Base-by-base conservation (phyloP, 768 basidiomycete species). In the Mycena vitilis region DNA sequence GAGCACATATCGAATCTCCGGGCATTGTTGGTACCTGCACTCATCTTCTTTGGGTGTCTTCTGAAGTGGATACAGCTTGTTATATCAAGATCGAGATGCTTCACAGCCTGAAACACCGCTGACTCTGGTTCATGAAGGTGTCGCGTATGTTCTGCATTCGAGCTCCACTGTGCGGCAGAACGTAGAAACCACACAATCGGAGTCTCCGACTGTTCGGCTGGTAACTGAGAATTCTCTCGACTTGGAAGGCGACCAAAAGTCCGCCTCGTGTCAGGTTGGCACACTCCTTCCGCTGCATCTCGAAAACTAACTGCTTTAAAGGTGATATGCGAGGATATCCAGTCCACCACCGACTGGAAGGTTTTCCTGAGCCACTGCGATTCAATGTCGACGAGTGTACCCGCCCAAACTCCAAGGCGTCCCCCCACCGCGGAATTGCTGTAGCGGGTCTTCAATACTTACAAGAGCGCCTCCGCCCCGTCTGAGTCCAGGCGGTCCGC, bases 201-300 rank as follows among this genome's bases (percentile, higher is more conserved):
- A 59, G 6, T 36, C 40, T 20, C 37, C 44, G 22, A 36, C 63
- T 9, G 70, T 67, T 23, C 45, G 66, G 48, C 74, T 80, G 40
- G 72, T 80, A 30, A 82, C 74, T 36, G 91, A 92, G 74, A 88
- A 81, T 60, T 72, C 81, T 16, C 65, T 86, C 15, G 89, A 91
- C 71, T 76, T 87, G 23, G 89, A 89, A 71, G 86, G 82, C 63
- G 82, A 82, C 25, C 82, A 89, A 65, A 85, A 83, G 73, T 81
- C 78, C 22, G 82, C 83, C 18, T 73, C 79, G 18, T 91, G 89
- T 76, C 81, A 88, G 84, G 92, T 91, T 75, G 63, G 25, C 9
- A 36, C n/a, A 63, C 44, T 15, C 20, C 20, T 54, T 23, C 37
- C 5, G n/a, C 45, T 25, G 34, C 7, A 10, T 38, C 23, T 51